phyloP scores from a whole-genome alignment of 495 filamentous ascomycete genomes.

The Aspergillus bertholletiae region DNA sequence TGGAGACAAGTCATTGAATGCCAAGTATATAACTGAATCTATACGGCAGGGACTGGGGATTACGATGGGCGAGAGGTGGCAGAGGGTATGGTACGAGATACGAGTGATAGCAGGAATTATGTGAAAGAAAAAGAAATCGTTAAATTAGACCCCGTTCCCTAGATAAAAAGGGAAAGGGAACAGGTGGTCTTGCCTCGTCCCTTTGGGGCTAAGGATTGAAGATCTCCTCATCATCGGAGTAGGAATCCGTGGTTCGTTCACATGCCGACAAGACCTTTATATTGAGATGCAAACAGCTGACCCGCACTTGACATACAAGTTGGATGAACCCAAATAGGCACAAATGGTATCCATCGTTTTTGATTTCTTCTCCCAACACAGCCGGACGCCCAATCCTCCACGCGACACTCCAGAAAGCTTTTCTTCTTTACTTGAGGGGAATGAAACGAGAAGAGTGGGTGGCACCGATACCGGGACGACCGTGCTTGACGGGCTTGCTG shows the following conservation, averaged over 20 bases:
- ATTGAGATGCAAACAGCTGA: constrained; percentile 48
- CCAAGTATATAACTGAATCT: no score
- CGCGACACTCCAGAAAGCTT: constrained; percentile 42
- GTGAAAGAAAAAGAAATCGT: constrained; percentile 15
- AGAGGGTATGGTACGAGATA: neutral
- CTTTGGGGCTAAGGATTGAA: neutral
- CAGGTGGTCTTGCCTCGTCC: neutral
- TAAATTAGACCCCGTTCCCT: constrained; percentile 14
- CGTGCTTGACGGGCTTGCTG: constrained; percentile 99
- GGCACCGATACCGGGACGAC: constrained; percentile 99
- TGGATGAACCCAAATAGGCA: constrained; percentile 33
- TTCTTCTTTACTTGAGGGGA: constrained; percentile 85
- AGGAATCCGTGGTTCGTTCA: constrained; percentile 20
- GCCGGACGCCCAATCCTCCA: constrained; percentile 32
- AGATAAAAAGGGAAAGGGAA: neutral
- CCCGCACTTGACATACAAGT: constrained; percentile 47
- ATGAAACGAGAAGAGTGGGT: constrained; percentile 99
- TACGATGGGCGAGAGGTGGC: no score
- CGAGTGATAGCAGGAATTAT: neutral
- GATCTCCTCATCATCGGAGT: constrained; percentile 14
- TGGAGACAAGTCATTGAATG: no score
- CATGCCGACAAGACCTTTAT: constrained; percentile 48
- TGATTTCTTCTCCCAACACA: constrained; percentile 37
- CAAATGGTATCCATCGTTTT: constrained; percentile 35
- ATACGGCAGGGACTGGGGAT: no score